Evolutionary conservation across 345 rosid genomes (phyloP).

Genomic region (Dipteronia dyeriana): DNA sequence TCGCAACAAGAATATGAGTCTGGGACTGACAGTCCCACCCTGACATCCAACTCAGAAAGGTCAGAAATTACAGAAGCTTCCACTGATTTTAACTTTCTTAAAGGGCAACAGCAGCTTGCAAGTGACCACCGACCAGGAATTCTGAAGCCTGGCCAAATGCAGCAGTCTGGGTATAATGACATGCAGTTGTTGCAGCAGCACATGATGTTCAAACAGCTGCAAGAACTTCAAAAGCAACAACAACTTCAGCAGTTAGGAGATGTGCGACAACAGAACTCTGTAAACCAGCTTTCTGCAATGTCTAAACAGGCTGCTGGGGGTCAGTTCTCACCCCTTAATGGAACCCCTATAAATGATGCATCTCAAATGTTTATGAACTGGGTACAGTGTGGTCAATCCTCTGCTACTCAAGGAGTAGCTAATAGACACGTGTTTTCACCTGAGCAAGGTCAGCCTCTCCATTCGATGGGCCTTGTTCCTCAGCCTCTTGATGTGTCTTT

Average conservation of each 20-base stretch:
- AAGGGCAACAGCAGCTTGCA: constrained; percentile 42
- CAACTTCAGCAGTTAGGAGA: constrained; percentile 51
- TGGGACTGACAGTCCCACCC: constrained; percentile 38
- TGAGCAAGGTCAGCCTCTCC: constrained; percentile 44
- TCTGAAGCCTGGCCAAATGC: constrained; percentile 41
- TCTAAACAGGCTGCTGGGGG: constrained; percentile 42
- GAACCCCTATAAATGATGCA: constrained; percentile 54
- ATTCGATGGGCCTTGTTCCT: constrained; percentile 44
- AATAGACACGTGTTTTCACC: constrained; percentile 35
- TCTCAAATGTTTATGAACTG: constrained; percentile 50
- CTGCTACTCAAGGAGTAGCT: constrained; percentile 45
- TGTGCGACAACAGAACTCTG: constrained; percentile 46
- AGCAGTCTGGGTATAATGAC: constrained; percentile 59
- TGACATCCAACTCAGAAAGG: constrained; percentile 47
- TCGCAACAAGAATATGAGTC: constrained; percentile 36
- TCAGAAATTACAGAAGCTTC: constrained; percentile 44
- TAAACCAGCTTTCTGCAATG: constrained; percentile 42
- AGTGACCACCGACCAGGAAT: constrained; percentile 32
- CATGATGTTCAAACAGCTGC: constrained; percentile 64
- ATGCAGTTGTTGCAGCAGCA: constrained; percentile 74
- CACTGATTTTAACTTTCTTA: constrained; percentile 38
- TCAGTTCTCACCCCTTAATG: constrained; percentile 50
- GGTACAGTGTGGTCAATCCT: constrained; percentile 46
- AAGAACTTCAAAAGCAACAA: constrained; percentile 73
- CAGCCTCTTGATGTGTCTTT: constrained; percentile 56